Evolutionary conservation across 352 stramenopile species (phyloP), one percentile per base, ranked within the genome.

Genomic region (Hyaloperonospora arabidopsidis): DNA sequence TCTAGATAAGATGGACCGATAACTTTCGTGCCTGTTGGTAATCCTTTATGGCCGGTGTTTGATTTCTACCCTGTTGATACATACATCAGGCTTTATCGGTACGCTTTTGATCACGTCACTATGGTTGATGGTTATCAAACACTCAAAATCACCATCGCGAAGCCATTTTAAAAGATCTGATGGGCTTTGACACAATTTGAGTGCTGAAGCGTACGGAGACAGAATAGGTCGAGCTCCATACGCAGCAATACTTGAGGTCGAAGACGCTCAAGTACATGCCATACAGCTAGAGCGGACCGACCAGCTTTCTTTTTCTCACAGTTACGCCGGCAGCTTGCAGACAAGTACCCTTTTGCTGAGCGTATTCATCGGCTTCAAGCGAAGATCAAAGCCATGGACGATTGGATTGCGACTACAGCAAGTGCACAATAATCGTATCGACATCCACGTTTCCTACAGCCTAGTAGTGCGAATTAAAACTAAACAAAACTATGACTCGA

Each of bases 81-180:
- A 23, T 67, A 65, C 60, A 23, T 67, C 66, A 0, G 77, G 80
- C 2, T 91, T 84, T 40, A 55, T 87, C n/a, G 76, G 80, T 91
- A 91, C 50, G 76, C 76, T 0, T 87, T 86, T 44, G 74, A 91
- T 48, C 72, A 84, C 35, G 69, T 82, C 8, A 65, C 57, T 17
- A 76, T 89, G 57, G 62, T 80, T 1, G 52, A 61, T 1, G 77
- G 78, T 2, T 87, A 84, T 49, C 72, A 88, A 21, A 50, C 57
- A 10, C 63, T 89, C 15, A 75, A 84, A 14, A 59, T 84, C 29
- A 84, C 77, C 0, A 78, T 90, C 18, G 66, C 81, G 45, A 87
- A 86, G 47, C 74, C 5, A 89, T 87, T 45, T 51, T 89, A 29
- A 86, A 84, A 32, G 74, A 89, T 29, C 72, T 89, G 50, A 80